These are phyloP conservation scores for Fomitopsis betulina DNA, from an alignment of 1,284 basidiomycete genomes.

Conservation along the genomic window DNA sequence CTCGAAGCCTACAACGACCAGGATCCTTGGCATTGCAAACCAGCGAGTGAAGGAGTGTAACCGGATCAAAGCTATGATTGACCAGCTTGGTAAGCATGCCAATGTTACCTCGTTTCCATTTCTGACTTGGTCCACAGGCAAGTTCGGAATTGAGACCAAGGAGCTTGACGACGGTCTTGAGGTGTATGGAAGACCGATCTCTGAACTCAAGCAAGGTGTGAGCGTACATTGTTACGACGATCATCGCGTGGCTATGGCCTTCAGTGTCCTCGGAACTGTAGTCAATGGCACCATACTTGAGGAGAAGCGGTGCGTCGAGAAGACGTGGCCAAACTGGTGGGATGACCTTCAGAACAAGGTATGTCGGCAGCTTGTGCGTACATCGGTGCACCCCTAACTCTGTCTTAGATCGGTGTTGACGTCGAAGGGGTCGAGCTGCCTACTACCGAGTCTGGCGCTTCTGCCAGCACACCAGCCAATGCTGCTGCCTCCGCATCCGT, in stretches of 20 bases:
- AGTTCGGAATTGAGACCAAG: conserved; percentile 91
- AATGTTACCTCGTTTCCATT: background rate
- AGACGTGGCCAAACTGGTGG: conserved; percentile 99
- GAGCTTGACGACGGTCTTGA: conserved; percentile 95
- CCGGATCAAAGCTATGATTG: conserved; percentile 94
- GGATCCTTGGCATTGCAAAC: conserved; percentile 95
- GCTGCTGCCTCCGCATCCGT: conserved; percentile 60
- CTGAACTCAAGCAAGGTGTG: conserved; percentile 60
- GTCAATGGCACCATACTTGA: conserved; percentile 80
- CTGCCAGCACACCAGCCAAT: conserved; percentile 35
- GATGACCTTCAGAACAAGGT: conserved; percentile 95
- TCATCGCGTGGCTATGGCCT: conserved; percentile 98
- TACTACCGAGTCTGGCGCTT: conserved; percentile 37
- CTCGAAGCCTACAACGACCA: conserved; percentile 47
- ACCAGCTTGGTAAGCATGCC: conserved; percentile 71
- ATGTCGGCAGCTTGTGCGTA: conserved; percentile 11
- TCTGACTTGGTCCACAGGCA: conserved; percentile 50
- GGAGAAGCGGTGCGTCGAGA: conserved; percentile 98
- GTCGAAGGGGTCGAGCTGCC: conserved; percentile 82
- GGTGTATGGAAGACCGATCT: conserved; percentile 73
- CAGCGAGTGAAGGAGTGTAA: conserved; percentile 99
- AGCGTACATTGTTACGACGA: conserved; percentile 97
- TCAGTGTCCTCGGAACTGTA: conserved; percentile 82
- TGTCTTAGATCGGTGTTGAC: conserved; percentile 77
- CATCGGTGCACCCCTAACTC: conserved; percentile 7